A percentile compares a stretch with the other conserved stretches of the same genome.
phyloP scores from a whole-genome alignment of 1,139 yeast genomes.

The Blastobotrys illinoisensis region DNA sequence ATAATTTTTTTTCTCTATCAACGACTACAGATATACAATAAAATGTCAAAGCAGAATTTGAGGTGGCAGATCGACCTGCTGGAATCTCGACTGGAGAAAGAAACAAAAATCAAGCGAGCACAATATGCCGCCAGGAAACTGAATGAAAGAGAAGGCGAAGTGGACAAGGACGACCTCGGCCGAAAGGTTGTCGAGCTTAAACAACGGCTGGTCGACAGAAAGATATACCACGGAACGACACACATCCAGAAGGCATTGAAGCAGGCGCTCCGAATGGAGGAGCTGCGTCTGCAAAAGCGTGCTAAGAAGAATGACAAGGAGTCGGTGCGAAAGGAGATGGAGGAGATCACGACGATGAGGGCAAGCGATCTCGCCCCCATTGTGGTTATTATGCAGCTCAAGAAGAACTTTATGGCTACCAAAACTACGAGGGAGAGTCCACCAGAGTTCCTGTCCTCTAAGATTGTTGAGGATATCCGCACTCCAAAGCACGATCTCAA shows the following conservation, averaged over 20 bases:
- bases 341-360: constrained; percentile 23
- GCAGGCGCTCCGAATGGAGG: constrained; percentile 29
- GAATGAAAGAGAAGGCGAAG: constrained; percentile 16
- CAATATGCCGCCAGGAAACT: constrained; percentile 23
- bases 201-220: constrained; percentile 30
- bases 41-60: constrained; percentile 29
- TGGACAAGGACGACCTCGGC: constrained; percentile 10
- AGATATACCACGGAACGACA: constrained; percentile 28
- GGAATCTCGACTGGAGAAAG: constrained; percentile 29
- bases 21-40: constrained; percentile 1
- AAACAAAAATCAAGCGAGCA: constrained; percentile 27
- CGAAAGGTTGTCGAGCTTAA: constrained; percentile 24
- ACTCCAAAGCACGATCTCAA: constrained; percentile 8
- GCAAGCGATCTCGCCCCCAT: constrained; percentile 21
- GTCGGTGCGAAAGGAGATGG: constrained; percentile 26
- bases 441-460: constrained; percentile 15
- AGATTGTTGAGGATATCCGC: constrained; percentile 2
- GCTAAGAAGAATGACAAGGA: constrained; percentile 18
- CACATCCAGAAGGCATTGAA: constrained; percentile 31
- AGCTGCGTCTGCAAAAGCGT: constrained; percentile 30
- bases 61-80: constrained; percentile 35
- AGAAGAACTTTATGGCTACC: constrained; percentile 21
- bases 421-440: constrained; percentile 16
- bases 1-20: background rate
- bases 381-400: constrained; percentile 21